These are phyloP conservation scores for Claviceps arundinis DNA, from an alignment of 2,329 filamentous ascomycete species.

Conservation along the genomic window DNA sequence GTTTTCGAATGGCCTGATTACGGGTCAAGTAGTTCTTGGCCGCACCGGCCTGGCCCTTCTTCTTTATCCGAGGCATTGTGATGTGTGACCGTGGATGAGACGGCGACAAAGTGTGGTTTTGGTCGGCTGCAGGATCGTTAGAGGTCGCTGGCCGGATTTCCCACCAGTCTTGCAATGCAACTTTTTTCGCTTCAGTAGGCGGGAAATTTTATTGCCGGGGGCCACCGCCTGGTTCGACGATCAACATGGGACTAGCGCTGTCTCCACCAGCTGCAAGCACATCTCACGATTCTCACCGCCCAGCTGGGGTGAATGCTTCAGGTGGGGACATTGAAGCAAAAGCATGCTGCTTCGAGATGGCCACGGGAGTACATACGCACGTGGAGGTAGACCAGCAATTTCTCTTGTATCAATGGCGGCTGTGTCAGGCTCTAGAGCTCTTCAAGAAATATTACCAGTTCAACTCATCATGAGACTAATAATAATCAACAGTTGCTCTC, in stretches of 20 bases:
- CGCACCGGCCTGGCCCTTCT: constrained; percentile 82
- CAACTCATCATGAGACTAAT: too few species aligned
- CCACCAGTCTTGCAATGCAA: constrained; percentile 15
- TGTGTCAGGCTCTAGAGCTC: too few species aligned
- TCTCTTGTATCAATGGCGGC: too few species aligned
- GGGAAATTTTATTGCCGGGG: constrained; percentile 22
- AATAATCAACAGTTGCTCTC: too few species aligned
- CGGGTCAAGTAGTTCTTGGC: constrained; percentile 98
- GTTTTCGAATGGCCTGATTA: constrained; percentile 92
- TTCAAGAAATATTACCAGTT: too few species aligned
- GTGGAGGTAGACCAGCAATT: too few species aligned
- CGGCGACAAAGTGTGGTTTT: constrained; percentile 3
- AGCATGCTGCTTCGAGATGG: too few species aligned
- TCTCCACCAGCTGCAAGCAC: constrained; percentile 1
- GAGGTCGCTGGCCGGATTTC: constrained; percentile 20
- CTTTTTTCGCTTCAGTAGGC: constrained; percentile 10
- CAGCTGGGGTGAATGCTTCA: not conserved
- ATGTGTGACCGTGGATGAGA: constrained; percentile 5
- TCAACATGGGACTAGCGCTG: constrained; percentile 8
- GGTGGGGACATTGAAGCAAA: constrained; percentile 12
- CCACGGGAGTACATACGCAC: too few species aligned
- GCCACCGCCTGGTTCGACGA: constrained; percentile 14
- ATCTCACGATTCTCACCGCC: constrained; percentile 12
- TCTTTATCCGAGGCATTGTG: constrained; percentile 67
- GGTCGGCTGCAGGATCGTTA: not conserved